phyloP scores from a whole-genome alignment of 2,329 filamentous ascomycete genomes.

The Pyricularia sp. region DNA sequence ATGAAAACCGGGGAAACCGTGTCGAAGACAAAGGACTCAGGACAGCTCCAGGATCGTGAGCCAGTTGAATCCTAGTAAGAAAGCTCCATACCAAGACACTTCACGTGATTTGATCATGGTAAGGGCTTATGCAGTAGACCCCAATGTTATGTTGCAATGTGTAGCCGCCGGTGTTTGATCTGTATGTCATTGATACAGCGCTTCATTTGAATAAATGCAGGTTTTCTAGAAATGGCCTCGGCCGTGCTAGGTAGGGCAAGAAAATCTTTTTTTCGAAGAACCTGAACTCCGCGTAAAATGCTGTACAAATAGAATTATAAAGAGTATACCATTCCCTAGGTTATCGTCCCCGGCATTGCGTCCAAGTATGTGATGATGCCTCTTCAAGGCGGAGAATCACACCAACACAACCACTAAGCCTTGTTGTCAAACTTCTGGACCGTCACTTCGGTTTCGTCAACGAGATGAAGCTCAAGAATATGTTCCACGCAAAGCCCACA shows the following conservation, averaged over 20 bases:
- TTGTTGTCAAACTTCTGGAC: background rate
- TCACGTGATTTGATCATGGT: background rate
- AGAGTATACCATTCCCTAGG: background rate
- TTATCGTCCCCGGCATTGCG: background rate
- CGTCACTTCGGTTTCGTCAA: background rate
- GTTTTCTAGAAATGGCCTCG: background rate
- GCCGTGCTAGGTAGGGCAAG: background rate
- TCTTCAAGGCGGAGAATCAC: background rate
- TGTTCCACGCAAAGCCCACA: constrained; percentile 17
- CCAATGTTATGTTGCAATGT: background rate
- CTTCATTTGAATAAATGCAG: background rate
- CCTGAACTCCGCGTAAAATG: background rate
- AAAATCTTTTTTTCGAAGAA: background rate
- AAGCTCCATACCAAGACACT: background rate
- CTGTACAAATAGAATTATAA: background rate
- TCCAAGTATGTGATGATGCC: background rate
- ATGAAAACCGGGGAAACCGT: background rate
- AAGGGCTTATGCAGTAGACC: background rate
- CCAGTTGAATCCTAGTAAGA: background rate
- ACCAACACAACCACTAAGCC: background rate
- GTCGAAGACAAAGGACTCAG: background rate
- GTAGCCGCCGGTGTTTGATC: background rate
- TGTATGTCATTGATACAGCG: background rate
- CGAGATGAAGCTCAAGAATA: constrained; percentile 11
- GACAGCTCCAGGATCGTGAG: background rate